Evolutionary conservation across 176 grass and related monocot species (phyloP).

Genomic region (Saccharum spontaneum): DNA sequence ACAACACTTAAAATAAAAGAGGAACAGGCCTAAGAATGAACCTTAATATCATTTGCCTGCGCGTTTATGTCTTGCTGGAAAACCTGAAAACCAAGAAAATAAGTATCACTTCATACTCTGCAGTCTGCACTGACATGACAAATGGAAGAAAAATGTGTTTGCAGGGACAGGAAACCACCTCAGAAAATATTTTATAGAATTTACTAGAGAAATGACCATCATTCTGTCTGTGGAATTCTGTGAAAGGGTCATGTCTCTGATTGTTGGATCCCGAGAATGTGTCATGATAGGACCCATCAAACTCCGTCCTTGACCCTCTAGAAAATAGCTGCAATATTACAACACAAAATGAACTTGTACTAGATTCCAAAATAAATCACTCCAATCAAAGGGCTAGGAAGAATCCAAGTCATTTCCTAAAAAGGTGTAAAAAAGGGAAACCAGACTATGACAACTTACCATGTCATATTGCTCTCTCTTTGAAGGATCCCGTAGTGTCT

Average conservation of each 20-base stretch:
- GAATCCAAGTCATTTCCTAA: background rate
- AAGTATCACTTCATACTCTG: conserved; percentile 8
- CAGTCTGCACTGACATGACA: background rate
- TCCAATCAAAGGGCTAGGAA: conserved; percentile 17
- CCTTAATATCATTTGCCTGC: conserved; percentile 77
- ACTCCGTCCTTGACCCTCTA: conserved; percentile 51
- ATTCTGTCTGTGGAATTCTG: conserved; percentile 65
- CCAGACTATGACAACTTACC: conserved; percentile 44
- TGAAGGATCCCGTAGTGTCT: conserved; percentile 84
- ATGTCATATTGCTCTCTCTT: conserved; percentile 79
- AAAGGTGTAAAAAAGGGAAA: background rate
- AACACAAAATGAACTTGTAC: conserved; percentile 33
- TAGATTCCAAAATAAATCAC: conserved; percentile 23
- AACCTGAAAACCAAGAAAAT: conserved; percentile 67
- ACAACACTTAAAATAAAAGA: conserved; percentile 26
- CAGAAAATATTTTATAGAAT: conserved; percentile 95
- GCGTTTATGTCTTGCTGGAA: conserved; percentile 61
- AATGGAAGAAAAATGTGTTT: conserved; percentile 2
- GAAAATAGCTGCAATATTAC: conserved; percentile 57
- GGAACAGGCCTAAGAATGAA: conserved; percentile 37
- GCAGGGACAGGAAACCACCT: conserved; percentile 51
- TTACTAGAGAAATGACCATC: conserved; percentile 53
- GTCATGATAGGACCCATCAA: conserved; percentile 61
- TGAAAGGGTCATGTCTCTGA: conserved; percentile 66
- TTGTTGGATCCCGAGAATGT: conserved; percentile 67